These are phyloP conservation scores for Fusarium anguioides DNA, from an alignment of 2,329 filamentous ascomycete species.

Conservation along the genomic window DNA sequence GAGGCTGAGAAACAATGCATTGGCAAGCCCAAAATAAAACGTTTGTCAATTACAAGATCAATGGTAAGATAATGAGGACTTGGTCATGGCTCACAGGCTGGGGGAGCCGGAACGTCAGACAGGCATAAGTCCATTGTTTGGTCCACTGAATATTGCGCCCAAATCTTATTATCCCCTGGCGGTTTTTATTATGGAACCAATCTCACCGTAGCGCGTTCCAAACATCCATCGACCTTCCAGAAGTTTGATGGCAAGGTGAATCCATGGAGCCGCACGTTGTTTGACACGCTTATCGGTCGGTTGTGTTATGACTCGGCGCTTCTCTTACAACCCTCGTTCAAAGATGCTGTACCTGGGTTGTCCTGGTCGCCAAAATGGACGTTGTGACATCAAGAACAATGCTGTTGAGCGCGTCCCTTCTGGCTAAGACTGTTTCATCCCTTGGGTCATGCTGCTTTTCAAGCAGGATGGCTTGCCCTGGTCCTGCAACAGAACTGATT, in stretches of 20 bases:
- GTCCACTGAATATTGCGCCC: constrained; percentile 45
- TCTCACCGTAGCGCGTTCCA: constrained; percentile 45
- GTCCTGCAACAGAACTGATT: constrained; percentile 29
- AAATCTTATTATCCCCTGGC: constrained; percentile 33
- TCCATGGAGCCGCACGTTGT: constrained; percentile 43
- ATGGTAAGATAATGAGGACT: constrained; percentile 20
- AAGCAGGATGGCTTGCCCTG: constrained; percentile 28
- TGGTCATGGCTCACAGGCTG: constrained; percentile 23
- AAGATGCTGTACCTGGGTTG: constrained; percentile 29
- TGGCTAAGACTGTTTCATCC: constrained; percentile 42
- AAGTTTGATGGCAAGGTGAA: constrained; percentile 45
- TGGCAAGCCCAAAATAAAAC: constrained; percentile 7
- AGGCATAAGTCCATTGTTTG: constrained; percentile 9
- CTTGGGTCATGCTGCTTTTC: constrained; percentile 24
- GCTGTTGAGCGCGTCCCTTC: constrained; percentile 24
- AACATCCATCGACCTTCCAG: constrained; percentile 45
- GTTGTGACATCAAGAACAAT: constrained; percentile 36
- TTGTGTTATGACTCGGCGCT: constrained; percentile 29
- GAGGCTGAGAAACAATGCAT: not conserved
- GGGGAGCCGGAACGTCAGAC: not conserved
- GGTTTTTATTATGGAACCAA: constrained; percentile 45
- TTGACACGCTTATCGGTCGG: constrained; percentile 15
- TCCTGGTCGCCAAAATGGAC: constrained; percentile 25
- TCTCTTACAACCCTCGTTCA: constrained; percentile 19
- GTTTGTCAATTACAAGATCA: constrained; percentile 26